Base-by-base conservation (phyloP, 2,329 filamentous ascomycete species). In the Fusarium gaditjirri region DNA sequence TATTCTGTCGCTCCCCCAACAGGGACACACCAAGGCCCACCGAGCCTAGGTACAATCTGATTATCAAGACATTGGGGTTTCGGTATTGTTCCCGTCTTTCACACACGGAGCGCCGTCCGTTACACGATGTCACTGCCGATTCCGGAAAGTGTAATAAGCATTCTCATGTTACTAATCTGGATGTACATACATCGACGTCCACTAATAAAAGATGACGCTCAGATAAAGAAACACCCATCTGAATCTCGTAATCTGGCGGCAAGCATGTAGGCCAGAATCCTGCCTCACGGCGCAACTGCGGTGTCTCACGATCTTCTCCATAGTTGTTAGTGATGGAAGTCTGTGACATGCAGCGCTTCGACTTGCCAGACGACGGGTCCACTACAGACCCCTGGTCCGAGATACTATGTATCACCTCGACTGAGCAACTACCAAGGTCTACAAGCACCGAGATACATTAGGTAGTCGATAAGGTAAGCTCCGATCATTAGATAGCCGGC, bases 21-120 rank as follows among this genome's bases (percentile, higher is more conserved):
- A 62, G 54, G 71, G 52, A 74, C 72, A 76, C 68, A 71, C 70
- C 65, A 17, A 74, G 74, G 53, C 67, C 75, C 75, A 77, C 75
- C 41, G 44, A 19, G 58, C 41, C 59, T 50, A 63, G 25, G 47
- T 38, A 25, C 44, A 36, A 59, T 47, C 65, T 52, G 65, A 69
- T 72, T 66, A 68, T 70, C 69, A 73, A 73, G 67, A 67, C 65
- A 29, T 53, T 71, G 49, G 58, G 36, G 55, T 53, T 46, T 73
- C 72, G 65, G 75, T 64, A 44, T 75, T 73, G 72, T 76, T 73
- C 63, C 75, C 75, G 73, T 71, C 29, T 62, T 56, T 53, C 49
- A 56, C 54, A 50, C 47, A 62, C 73, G 71, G 71, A 69, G 65
- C 66, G 68, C 68, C 42, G 62, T 66, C 71, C 71, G 72, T 68